Conservation (phyloP, 768 basidiomycete genomes). For the Pholiota molesta region DNA sequence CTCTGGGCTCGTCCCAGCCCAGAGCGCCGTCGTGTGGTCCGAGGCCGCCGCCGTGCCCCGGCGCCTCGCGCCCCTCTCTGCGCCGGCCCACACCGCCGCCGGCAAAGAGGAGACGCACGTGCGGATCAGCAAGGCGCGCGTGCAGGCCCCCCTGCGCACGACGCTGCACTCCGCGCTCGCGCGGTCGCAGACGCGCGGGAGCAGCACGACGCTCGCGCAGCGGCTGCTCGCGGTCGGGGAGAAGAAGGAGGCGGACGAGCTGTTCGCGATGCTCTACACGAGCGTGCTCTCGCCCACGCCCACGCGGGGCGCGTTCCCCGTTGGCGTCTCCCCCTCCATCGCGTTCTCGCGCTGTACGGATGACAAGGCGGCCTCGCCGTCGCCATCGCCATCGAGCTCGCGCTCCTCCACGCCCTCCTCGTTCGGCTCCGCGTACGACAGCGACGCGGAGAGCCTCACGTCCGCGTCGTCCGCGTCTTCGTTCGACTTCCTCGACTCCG, state of each 20-base stretch:
- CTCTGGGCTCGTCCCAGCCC: constrained; percentile 17
- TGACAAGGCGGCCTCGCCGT: too few relatives aligned
- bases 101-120: neutral
- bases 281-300: constrained; percentile 40
- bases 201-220: constrained; percentile 34
- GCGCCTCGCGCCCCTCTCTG: neutral
- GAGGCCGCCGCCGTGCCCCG: constrained; percentile 4
- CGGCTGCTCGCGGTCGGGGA: constrained; percentile 33
- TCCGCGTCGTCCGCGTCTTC: constrained; percentile 36
- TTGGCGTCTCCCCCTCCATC: too few relatives aligned
- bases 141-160: constrained; percentile 19
- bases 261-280: constrained; percentile 36
- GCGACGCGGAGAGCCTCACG: constrained; percentile 30
- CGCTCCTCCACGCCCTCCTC: constrained; percentile 35
- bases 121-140: constrained; percentile 5
- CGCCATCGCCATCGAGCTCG: too few relatives aligned
- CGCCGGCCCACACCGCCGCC: neutral
- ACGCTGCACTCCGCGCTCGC: constrained; percentile 24
- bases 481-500: constrained; percentile 22
- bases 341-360: too few relatives aligned
- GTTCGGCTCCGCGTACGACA: constrained; percentile 17
- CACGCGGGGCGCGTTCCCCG: constrained; percentile 33
- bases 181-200: constrained; percentile 26
- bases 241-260: constrained; percentile 29
- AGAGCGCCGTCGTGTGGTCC: constrained; percentile 32